Evolutionary conservation across 305 asterid species (phyloP).

Genomic region (Coffea humblotiana): DNA sequence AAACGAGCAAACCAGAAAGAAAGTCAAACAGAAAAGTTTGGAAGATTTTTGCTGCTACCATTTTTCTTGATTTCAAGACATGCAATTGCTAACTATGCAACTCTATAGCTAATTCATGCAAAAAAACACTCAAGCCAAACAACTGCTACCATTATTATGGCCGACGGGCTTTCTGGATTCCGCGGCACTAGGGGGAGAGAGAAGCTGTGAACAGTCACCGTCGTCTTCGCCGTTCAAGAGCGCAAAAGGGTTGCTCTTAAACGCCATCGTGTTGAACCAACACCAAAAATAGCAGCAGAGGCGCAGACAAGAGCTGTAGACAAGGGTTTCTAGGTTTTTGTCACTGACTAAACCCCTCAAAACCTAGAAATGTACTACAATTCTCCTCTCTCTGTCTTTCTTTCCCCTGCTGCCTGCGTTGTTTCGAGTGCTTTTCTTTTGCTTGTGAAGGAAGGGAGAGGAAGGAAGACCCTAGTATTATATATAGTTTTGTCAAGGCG

Average conservation of each 20-base stretch:
- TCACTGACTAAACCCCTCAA: neutral
- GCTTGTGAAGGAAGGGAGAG: neutral
- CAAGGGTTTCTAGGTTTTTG: neutral
- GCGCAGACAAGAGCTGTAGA: neutral
- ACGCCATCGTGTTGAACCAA: constrained; percentile 1
- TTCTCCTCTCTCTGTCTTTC: neutral
- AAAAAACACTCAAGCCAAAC: neutral
- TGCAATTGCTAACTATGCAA: neutral
- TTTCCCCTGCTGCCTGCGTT: too few species aligned
- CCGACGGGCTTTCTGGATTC: neutral
- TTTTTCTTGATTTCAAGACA: neutral
- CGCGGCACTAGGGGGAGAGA: neutral
- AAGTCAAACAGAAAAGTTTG: too few species aligned
- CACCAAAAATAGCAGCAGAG: neutral
- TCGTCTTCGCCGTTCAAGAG: neutral
- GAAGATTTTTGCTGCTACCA: neutral
- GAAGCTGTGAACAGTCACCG: neutral
- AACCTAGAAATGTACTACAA: neutral
- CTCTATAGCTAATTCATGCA: neutral
- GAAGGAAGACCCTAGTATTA: neutral
- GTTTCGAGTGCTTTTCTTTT: too few species aligned
- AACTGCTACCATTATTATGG: neutral
- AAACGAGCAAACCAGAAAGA: neutral
- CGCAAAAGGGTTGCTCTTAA: constrained; percentile 7
- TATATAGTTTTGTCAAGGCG: neutral